Base-by-base conservation (phyloP, 805 yeast genomes). In the Candida tallmaniae region DNA sequence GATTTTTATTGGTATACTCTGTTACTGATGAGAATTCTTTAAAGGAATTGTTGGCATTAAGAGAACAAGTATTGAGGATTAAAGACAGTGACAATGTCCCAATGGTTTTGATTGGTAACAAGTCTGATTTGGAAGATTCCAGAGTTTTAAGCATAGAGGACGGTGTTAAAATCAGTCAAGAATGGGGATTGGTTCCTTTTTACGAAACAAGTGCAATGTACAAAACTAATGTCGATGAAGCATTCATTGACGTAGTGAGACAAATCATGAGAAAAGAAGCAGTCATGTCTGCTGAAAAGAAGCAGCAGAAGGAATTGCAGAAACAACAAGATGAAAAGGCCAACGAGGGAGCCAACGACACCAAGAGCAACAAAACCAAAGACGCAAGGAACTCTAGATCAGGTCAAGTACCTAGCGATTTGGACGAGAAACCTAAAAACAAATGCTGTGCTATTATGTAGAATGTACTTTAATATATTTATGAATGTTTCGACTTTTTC, bases 191-290 rank as follows among this genome's bases (percentile, higher is more conserved):
- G 49, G 93, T 85, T 2, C 96, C 96, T 16, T 90, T 89, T 51
- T 86, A 87, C 58, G 96, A 89, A 58, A 82, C 95, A 2, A 80
- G 93, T 49, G 97, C 98, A n/a, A 78, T 86, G 77, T 76, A 80
- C 54, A 79, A 82, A 56, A 80, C 87, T 45, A 86, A 87, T 51
- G 94, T 90, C 20, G 95, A 87, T 53, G 95, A 88, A 50, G 93
- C 90, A 0, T 93, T 89, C 50, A 71, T 80, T 23, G 95, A 85
- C 54, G 83, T 86, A 21, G 94, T 89, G 9, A 76, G 95, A 54
- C 96, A 87, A 51, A 86, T 89, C 38, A 85, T 83, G 74, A 71
- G 88, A 47, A 79, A 81, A 42, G 94, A 84, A 49, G 70, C 70
- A 6, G 65, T 64, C 27, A 54, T 56, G 29, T 59, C 59, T 30